These are phyloP conservation scores for Ilex asprella DNA, from an alignment of 257 asterid species.

Conservation along the genomic window DNA sequence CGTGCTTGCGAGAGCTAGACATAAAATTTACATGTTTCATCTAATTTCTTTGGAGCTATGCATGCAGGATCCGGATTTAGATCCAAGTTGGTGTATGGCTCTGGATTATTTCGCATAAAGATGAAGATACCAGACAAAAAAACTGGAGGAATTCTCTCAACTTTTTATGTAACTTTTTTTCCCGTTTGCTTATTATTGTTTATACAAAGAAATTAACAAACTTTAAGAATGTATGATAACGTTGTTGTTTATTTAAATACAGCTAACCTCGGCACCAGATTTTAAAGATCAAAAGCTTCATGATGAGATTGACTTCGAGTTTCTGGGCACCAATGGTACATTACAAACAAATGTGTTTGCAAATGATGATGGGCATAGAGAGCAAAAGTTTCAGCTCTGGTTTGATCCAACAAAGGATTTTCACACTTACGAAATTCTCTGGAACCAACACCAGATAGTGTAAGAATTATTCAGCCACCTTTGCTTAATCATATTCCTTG, in stretches of 20 bases:
- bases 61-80: slow-evolving; percentile 47
- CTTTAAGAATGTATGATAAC: no score
- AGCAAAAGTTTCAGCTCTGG: slow-evolving; percentile 43
- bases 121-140: slow-evolving; percentile 36
- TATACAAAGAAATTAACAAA: background rate
- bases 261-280: slow-evolving; percentile 33
- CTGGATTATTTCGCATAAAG: slow-evolving; percentile 38
- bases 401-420: slow-evolving; percentile 56
- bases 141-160: slow-evolving; percentile 39
- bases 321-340: slow-evolving; percentile 37
- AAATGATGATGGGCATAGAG: slow-evolving; percentile 37
- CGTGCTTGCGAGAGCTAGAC: background rate
- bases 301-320: slow-evolving; percentile 51
- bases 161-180: slow-evolving; percentile 31
- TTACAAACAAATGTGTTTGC: slow-evolving; percentile 49
- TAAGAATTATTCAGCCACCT: slow-evolving; percentile 10
- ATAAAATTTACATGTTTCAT: background rate
- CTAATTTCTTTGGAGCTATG: background rate
- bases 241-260: background rate
- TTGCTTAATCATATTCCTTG: background rate
- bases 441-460: slow-evolving; percentile 48
- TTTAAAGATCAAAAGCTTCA: slow-evolving; percentile 20
- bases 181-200: background rate
- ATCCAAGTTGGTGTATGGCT: slow-evolving; percentile 31
- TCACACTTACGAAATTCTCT: slow-evolving; percentile 38